Evolutionary conservation across 352 stramenopile species (phyloP).

Genomic region (Discostella stelligera): DNA sequence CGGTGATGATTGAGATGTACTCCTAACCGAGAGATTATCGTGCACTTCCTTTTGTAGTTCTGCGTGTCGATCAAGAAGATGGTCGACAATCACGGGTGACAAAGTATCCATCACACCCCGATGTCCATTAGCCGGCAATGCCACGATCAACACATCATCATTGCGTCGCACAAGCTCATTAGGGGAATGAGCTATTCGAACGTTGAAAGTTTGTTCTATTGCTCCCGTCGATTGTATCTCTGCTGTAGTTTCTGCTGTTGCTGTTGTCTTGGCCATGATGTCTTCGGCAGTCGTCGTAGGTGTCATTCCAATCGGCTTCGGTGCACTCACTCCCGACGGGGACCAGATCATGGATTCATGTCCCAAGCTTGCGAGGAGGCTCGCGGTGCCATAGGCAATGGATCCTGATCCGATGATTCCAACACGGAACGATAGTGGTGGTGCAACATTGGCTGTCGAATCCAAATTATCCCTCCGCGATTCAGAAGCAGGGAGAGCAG

Average conservation of each 20-base stretch:
- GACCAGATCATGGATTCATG: conserved; percentile 67
- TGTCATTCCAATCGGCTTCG: conserved; percentile 8
- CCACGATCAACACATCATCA: conserved; percentile 54
- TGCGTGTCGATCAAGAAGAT: conserved; percentile 3
- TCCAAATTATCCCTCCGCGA: too few relatives aligned
- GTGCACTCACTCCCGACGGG: conserved; percentile 43
- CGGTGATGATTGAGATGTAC: background rate
- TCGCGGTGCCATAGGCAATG: conserved; percentile 54
- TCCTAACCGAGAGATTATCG: background rate
- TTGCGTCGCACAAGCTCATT: conserved; percentile 49
- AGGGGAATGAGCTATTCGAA: conserved; percentile 29
- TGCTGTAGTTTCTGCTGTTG: conserved; percentile 5
- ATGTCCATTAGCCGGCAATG: conserved; percentile 60
- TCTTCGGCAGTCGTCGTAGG: background rate
- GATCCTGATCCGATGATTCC: conserved; percentile 59
- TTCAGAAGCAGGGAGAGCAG: too few relatives aligned
- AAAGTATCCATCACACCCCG: conserved; percentile 58
- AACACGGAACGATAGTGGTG: conserved; percentile 24
- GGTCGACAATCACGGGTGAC: conserved; percentile 43
- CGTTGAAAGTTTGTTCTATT: conserved; percentile 31
- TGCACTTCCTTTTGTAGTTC: too few relatives aligned
- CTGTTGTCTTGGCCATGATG: background rate
- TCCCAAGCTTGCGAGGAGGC: conserved; percentile 43
- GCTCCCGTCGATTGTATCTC: conserved; percentile 43
- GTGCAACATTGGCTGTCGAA: background rate